A percentile compares a stretch with the other conserved stretches of the same genome.
phyloP scores from a whole-genome alignment of 805 yeast genomes.

The Yarrowia sp. region DNA sequence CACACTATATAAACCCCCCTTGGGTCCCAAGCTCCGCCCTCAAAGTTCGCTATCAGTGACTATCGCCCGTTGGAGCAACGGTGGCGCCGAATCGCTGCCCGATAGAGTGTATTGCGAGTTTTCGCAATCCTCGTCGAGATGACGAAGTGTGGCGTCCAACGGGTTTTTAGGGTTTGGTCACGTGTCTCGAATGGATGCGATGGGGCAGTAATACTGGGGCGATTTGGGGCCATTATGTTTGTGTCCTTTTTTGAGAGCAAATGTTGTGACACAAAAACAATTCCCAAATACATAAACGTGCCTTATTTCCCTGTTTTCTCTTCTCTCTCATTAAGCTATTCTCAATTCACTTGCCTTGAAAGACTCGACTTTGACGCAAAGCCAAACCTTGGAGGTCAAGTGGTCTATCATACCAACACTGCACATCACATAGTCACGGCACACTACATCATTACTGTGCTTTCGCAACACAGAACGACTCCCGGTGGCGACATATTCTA shows the following conservation, averaged over 20 bases:
- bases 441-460: neutral
- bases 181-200: no score
- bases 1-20: no score
- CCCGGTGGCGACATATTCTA: neutral
- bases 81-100: slow-evolving; percentile 9
- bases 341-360: neutral
- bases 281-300: no score
- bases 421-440: neutral
- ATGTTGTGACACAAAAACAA: no score
- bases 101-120: neutral
- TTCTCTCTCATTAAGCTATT: neutral
- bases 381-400: slow-evolving; percentile 23
- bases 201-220: no score
- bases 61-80: neutral
- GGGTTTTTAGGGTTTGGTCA: neutral
- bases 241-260: no score
- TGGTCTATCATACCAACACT: neutral
- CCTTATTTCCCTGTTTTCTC: neutral
- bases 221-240: no score
- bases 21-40: neutral
- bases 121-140: neutral
- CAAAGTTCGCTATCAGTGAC: neutral
- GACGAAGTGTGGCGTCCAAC: slow-evolving; percentile 19
- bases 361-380: neutral
- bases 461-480: no score